Conservation (phyloP, 495 filamentous ascomycete genomes). For the Neurospora sp. region DNA sequence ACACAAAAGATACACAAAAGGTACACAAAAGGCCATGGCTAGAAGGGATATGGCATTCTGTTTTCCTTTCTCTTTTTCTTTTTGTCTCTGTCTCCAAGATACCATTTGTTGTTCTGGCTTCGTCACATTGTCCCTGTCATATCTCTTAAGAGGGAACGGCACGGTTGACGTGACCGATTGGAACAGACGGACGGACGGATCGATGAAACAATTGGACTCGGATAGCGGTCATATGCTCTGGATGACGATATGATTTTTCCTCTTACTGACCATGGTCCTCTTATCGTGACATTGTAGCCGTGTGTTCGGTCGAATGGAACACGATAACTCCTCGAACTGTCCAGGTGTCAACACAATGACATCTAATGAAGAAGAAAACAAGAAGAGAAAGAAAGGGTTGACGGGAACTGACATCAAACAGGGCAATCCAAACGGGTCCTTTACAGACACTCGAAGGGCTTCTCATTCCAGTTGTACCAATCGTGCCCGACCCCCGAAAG, state of each 20-base stretch:
- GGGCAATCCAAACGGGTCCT: neutral
- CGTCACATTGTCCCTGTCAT: neutral
- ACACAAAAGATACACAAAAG: neutral
- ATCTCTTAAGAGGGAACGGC: neutral
- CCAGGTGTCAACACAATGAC: neutral
- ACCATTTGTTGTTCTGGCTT: neutral
- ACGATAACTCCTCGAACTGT: neutral
- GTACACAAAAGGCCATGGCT: neutral
- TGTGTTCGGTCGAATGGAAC: neutral
- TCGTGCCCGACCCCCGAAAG: neutral
- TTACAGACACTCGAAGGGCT: neutral
- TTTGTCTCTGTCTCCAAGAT: neutral
- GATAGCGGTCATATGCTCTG: neutral
- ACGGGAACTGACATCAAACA: neutral
- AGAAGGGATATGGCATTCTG: neutral
- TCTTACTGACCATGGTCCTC: neutral
- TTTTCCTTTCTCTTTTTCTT: neutral
- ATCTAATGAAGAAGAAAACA: neutral
- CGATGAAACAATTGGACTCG: neutral
- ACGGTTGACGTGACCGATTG: neutral
- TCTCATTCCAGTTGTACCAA: neutral
- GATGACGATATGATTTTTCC: neutral
- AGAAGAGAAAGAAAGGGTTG: neutral
- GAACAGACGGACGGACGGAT: neutral
- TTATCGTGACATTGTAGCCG: neutral